phyloP scores from a whole-genome alignment of 805 yeast genomes.

The Wickerhamiella sorbophila region DNA sequence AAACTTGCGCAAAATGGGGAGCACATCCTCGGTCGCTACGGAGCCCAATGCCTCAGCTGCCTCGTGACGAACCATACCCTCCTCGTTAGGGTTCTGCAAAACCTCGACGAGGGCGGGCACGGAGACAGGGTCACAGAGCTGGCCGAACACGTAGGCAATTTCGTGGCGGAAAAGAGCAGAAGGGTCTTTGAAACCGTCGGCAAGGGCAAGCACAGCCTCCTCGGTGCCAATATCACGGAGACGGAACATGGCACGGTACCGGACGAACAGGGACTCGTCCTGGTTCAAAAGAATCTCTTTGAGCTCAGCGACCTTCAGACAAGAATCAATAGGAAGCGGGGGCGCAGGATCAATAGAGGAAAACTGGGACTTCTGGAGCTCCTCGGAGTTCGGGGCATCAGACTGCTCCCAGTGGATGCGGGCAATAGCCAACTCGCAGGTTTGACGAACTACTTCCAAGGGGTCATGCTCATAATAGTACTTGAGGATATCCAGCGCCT shows the following conservation, averaged over 20 bases:
- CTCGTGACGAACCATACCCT: conserved; percentile 98
- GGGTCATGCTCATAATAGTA: conserved; percentile 62
- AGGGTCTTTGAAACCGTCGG: conserved; percentile 76
- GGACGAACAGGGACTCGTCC: conserved; percentile 64
- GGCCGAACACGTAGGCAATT: conserved; percentile 97
- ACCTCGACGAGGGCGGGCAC: conserved; percentile 80
- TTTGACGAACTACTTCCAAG: conserved; percentile 77
- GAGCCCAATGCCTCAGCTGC: conserved; percentile 98
- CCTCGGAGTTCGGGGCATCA: conserved; percentile 48
- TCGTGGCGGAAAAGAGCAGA: conserved; percentile 95
- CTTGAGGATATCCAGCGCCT: conserved; percentile 51
- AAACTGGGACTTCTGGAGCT: conserved; percentile 60
- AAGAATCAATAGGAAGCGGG: conserved; percentile 55
- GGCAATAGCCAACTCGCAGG: conserved; percentile 93
- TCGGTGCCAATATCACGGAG: conserved; percentile 86
- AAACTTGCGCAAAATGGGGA: conserved; percentile 71
- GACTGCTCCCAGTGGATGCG: conserved; percentile 88
- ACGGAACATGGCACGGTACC: conserved; percentile 98
- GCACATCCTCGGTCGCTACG: conserved; percentile 89
- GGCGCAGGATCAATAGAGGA: conserved; percentile 97
- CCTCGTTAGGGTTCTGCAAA: conserved; percentile 62
- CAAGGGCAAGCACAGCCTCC: conserved; percentile 86
- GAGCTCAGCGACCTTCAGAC: conserved; percentile 51
- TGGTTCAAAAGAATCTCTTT: conserved; percentile 62
- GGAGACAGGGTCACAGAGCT: conserved; percentile 81